These are phyloP conservation scores for Coniochaeta prunicola DNA, from an alignment of 2,329 filamentous ascomycete species.

Conservation along the genomic window DNA sequence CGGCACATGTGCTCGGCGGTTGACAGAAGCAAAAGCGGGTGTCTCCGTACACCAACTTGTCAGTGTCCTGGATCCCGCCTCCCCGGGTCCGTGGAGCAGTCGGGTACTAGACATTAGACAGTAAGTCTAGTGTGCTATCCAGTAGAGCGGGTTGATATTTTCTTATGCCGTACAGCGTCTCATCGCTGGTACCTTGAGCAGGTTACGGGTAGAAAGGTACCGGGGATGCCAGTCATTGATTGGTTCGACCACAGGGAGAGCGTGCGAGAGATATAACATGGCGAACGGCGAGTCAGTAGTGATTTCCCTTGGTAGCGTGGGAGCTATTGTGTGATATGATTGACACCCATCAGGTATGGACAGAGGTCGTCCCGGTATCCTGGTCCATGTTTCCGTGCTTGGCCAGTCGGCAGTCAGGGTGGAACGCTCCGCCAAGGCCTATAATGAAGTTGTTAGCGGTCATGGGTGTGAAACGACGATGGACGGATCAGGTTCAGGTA, in stretches of 20 bases:
- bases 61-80: background rate
- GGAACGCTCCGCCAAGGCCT: background rate
- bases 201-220: background rate
- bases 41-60: background rate
- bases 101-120: background rate
- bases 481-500: background rate
- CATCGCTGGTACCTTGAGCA: background rate
- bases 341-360: background rate
- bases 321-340: background rate
- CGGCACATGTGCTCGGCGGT: background rate
- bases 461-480: background rate
- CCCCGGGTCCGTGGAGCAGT: background rate
- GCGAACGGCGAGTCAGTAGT: background rate
- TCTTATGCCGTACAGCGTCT: background rate
- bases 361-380: background rate
- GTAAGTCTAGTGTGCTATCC: too few species aligned
- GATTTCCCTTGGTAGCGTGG: background rate
- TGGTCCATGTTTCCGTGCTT: background rate
- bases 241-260: background rate
- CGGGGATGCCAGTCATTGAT: too few species aligned
- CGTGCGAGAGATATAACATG: background rate
- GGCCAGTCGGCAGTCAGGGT: background rate
- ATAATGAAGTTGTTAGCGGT: background rate
- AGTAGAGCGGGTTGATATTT: background rate
- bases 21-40: background rate